A percentile compares a stretch with the other conserved stretches of the same genome.
Conservation (phyloP, 1,284 basidiomycete genomes). For the Sanghuangporus weigelae region DNA sequence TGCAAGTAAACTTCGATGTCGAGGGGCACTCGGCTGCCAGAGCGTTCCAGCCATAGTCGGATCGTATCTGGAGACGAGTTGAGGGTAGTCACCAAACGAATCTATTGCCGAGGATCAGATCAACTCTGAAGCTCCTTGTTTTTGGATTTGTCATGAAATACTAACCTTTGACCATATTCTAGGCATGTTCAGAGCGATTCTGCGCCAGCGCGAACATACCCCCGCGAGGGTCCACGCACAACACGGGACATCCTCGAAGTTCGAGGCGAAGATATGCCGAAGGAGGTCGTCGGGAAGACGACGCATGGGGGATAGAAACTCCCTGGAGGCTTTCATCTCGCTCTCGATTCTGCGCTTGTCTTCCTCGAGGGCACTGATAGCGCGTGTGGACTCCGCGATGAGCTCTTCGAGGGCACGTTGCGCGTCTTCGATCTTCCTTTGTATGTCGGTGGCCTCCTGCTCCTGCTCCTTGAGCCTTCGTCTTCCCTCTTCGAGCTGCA, state of each 20-base stretch:
- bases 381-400: conserved; percentile 44
- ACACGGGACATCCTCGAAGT: conserved; percentile 61
- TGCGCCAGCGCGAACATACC: conserved; percentile 59
- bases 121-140: conserved; percentile 11
- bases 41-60: conserved; percentile 73
- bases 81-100: conserved; percentile 65
- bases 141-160: conserved; percentile 23
- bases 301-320: conserved; percentile 65
- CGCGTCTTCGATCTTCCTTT: conserved; percentile 32
- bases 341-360: conserved; percentile 45
- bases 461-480: conserved; percentile 14
- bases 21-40: conserved; percentile 58
- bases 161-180: conserved; percentile 66
- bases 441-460: conserved; percentile 21
- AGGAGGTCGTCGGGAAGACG: conserved; percentile 62
- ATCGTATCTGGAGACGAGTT: conserved; percentile 69
- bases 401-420: conserved; percentile 52
- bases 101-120: conserved; percentile 34
- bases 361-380: conserved; percentile 46
- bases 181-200: conserved; percentile 57
- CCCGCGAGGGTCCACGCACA: conserved; percentile 65
- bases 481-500: conserved; percentile 19
- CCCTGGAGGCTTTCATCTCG: conserved; percentile 40
- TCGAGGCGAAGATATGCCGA: conserved; percentile 57
- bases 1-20: conserved; percentile 74